phyloP scores from a whole-genome alignment of 1,284 basidiomycete genomes.

The Cutaneotrichosporon dermatis region DNA sequence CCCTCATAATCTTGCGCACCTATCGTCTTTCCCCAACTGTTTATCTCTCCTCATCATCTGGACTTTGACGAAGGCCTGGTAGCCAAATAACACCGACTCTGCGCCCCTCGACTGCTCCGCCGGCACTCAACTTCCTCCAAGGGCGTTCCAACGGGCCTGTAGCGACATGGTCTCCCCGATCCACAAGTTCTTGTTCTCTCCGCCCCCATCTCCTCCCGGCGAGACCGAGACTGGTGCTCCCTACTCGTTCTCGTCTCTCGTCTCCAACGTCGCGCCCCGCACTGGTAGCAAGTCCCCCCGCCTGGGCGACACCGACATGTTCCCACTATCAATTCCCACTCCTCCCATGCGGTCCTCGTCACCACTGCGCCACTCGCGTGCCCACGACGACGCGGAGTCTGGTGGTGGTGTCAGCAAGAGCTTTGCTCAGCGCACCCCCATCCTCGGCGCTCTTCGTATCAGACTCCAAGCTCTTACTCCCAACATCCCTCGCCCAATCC shows the following conservation, averaged over 20 bases:
- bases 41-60: too few species aligned
- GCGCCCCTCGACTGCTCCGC: too few species aligned
- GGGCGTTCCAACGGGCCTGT: too few species aligned
- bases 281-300: neutral
- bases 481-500: slow-evolving; percentile 32
- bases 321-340: slow-evolving; percentile 10
- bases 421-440: neutral
- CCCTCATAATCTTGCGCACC: too few species aligned
- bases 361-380: slow-evolving; percentile 14
- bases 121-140: too few species aligned
- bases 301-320: slow-evolving; percentile 13
- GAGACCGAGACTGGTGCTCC: neutral
- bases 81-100: too few species aligned
- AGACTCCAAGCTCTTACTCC: neutral
- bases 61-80: too few species aligned
- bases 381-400: neutral
- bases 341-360: slow-evolving; percentile 7
- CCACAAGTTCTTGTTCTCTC: slow-evolving; percentile 46
- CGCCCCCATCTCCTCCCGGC: slow-evolving; percentile 38
- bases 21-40: too few species aligned
- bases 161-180: slow-evolving; percentile 42
- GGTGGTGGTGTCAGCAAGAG: neutral
- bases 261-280: neutral
- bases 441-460: neutral
- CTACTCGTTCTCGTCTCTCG: neutral